Evolutionary conservation across 345 rosid genomes (phyloP), one percentile per base, ranked within the genome.

Genomic region (Syzygium aromaticum): DNA sequence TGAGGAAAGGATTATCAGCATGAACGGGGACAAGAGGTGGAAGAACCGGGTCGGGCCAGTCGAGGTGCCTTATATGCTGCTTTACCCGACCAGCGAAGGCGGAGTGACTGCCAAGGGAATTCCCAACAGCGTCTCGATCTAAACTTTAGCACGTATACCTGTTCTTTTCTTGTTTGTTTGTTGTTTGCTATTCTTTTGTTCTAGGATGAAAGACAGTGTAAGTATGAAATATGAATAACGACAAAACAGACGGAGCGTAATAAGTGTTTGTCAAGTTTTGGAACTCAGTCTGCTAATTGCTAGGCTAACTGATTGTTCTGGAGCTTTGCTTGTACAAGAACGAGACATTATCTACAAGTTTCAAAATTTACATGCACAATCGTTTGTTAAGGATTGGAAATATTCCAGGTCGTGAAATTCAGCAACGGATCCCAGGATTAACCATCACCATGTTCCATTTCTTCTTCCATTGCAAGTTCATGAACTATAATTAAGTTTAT

Each of bases 31-130:
- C 46, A 7, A 28, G 84, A 86, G 56, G 51, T 83, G 85, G 86
- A 89, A 38, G 85, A 89, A 89, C 88, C 87, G 91, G 7, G 38
- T 73, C 7, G 91, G 91, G 19, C 89, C 91, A 15, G 91, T 87
- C 8, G 57, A 87, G 23, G 61, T 89, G 78, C 91, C 89, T 10
- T 87, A 89, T 51, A 87, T 86, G 30, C 84, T 89, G 80, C 77
- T 89, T 52, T 82, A 51, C 38, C 91, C 89, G 3, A 85, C 86
- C 53, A 84, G 89, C 33, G 89, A 67, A 33, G 54, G 54, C 22
- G 90, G 90, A 27, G 84, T 86, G 8, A 87, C 90, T 43, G 90
- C 89, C 11, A 87, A 57, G 87, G 90, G 90, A 9, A 87, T 87
- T 83, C 90, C 90, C 7, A 85, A 85, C 77, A 87, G 90, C 64